These are phyloP conservation scores for Debaryomycetaceae sp. DNA, from an alignment of 1,139 yeast genomes.

Conservation along the genomic window DNA sequence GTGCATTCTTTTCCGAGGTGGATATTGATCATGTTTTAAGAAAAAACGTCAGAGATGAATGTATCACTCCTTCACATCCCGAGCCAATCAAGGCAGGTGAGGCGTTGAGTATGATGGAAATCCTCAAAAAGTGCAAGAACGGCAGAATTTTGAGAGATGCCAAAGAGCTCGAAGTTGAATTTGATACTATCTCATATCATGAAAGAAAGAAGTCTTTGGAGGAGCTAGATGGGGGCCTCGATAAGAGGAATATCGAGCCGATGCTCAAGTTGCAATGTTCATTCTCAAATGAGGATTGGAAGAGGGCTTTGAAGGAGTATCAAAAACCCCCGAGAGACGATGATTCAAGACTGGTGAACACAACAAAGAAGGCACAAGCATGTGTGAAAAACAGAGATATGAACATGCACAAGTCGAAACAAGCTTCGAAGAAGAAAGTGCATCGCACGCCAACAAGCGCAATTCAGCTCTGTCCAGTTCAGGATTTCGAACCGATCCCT, in stretches of 20 bases:
- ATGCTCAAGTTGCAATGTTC: constrained; percentile 24
- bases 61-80: constrained; percentile 87
- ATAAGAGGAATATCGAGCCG: constrained; percentile 11
- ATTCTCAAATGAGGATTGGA: neutral
- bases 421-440: too few relatives aligned
- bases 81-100: constrained; percentile 75
- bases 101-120: constrained; percentile 53
- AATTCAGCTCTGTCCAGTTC: too few relatives aligned
- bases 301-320: constrained; percentile 1
- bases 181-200: constrained; percentile 14
- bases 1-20: constrained; percentile 93
- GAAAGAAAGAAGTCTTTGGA: constrained; percentile 19
- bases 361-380: neutral
- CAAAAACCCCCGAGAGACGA: too few relatives aligned
- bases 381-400: neutral
- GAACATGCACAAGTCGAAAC: constrained; percentile 1
- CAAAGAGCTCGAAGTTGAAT: constrained; percentile 4
- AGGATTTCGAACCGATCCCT: too few relatives aligned
- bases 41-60: constrained; percentile 83
- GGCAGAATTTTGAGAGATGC: constrained; percentile 17
- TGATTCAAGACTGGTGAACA: neutral
- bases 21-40: constrained; percentile 86
- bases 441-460: too few relatives aligned
- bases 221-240: constrained; percentile 11
- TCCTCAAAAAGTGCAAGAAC: constrained; percentile 36